Evolutionary conservation across 768 basidiomycete genomes (phyloP), one percentile per base, ranked within the genome.

Genomic region (Ramaria rubella): DNA sequence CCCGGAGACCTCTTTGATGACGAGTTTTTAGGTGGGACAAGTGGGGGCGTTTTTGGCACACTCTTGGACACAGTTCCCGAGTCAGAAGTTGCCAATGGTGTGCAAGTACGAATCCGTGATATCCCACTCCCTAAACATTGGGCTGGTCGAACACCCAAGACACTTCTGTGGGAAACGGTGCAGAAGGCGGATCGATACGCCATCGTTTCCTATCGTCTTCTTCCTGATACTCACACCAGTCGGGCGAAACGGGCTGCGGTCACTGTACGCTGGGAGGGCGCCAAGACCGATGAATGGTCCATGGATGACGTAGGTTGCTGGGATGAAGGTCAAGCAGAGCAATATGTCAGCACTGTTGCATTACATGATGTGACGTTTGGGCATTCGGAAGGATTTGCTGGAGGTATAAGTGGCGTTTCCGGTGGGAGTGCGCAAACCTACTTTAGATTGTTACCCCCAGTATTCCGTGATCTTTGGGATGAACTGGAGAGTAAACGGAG

Each of bases 391-490:
- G 87, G 87, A 7, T 91, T 91, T 68, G 77, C 55, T 15, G 52
- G 81, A 9, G 68, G 77, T 2, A 77, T 78, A n/a, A 68, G 67
- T 4, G 70, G 77, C 30, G 68, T 70, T 11, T 73, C 75, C 36
- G 70, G 77, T 45, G 73, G 76, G 27, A 77, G 69, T 43, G 74
- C 74, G 45, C 52, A 61, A 33, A 85, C 88, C 1, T 89, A 85
- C 61, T 89, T 90, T 69, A 77, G 90, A 61, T 68, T 83, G 8
- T 75, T 98, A n/a, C 92, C 95, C 8, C 75, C 85, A 2, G 78
- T 81, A 17, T 95, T 86, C 69, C 80, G 93, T 59, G 88, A 93
- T 68, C 73, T 99, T 17, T 99, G 95, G 95, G 87, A 90, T 54
- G 90, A 94, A 67, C 72, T 97, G 15, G 93, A 94, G 63, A 67